phyloP scores from a whole-genome alignment of 2,329 filamentous ascomycete species.

The Phialemonium atrogriseum region DNA sequence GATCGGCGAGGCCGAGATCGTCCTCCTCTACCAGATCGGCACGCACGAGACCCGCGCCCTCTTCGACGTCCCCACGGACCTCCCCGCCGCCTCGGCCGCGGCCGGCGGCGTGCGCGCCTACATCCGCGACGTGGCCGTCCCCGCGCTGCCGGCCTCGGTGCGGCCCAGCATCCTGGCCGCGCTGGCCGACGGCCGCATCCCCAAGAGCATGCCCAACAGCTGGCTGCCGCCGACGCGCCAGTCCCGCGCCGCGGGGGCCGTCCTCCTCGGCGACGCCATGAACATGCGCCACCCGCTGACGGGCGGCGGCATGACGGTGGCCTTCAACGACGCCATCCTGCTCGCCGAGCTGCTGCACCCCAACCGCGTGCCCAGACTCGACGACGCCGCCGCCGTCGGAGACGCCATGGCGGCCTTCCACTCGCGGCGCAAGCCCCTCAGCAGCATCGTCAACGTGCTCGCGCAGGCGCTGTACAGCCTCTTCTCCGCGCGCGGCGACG shows the following conservation, averaged over 20 bases:
- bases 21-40: conserved; percentile 95
- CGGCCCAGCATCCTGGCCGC: conserved; percentile 68
- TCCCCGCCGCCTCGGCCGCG: conserved; percentile 62
- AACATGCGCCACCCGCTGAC: conserved; percentile 99
- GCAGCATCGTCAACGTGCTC: conserved; percentile 93
- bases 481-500: conserved; percentile 72
- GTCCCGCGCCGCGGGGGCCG: conserved; percentile 53
- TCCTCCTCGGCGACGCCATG: conserved; percentile 87
- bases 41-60: conserved; percentile 87
- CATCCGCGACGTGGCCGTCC: conserved; percentile 67
- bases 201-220: conserved; percentile 86
- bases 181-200: conserved; percentile 68
- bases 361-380: conserved; percentile 57
- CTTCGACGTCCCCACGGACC: conserved; percentile 74
- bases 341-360: conserved; percentile 69
- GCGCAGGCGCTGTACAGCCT: conserved; percentile 87
- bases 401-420: conserved; percentile 69
- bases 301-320: conserved; percentile 96
- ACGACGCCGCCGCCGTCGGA: conserved; percentile 57
- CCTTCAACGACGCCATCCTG: conserved; percentile 82
- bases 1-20: conserved; percentile 65
- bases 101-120: conserved; percentile 81
- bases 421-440: conserved; percentile 75
- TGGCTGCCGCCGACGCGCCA: conserved; percentile 73
- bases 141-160: conserved; percentile 63